Percentiles rank a stretch among this genome's conserved stretches.
Evolutionary conservation across 768 basidiomycete species (phyloP).

Genomic region (Leucocoprinus birnbaumii): DNA sequence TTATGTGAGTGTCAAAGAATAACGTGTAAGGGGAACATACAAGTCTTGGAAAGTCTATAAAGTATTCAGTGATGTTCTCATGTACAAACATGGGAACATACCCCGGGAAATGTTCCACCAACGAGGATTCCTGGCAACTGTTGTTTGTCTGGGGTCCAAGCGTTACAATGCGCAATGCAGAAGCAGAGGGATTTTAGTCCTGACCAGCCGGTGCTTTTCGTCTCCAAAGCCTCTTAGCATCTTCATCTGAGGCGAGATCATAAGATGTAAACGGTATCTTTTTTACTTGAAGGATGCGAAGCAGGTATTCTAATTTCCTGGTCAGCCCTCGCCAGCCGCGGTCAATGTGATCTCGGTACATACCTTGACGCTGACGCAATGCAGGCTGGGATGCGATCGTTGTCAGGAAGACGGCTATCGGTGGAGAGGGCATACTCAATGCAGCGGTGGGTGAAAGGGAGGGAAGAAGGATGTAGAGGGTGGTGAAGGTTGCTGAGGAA

Average conservation of each 20-base stretch:
- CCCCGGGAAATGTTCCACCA: constrained; percentile 74
- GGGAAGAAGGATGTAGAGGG: background rate
- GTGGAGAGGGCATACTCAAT: constrained; percentile 70
- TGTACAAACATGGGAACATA: constrained; percentile 37
- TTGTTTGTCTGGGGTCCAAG: constrained; percentile 58
- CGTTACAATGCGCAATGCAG: background rate
- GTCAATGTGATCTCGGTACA: background rate
- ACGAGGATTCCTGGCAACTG: constrained; percentile 83
- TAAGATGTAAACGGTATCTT: constrained; percentile 81
- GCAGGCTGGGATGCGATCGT: constrained; percentile 82
- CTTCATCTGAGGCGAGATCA: constrained; percentile 82
- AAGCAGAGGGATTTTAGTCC: constrained; percentile 17
- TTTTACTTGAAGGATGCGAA: constrained; percentile 82
- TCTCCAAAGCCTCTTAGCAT: constrained; percentile 78
- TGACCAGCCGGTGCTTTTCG: constrained; percentile 72
- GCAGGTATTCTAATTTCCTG: constrained; percentile 61
- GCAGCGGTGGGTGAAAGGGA: background rate
- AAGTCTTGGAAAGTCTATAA: constrained; percentile 69
- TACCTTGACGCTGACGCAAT: constrained; percentile 79
- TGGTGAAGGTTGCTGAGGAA: background rate
- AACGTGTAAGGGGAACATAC: constrained; percentile 36
- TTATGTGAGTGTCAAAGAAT: constrained; percentile 9
- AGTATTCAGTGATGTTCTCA: background rate
- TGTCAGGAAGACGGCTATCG: constrained; percentile 82
- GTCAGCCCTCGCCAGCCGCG: background rate